These are phyloP conservation scores for Cryptomeria japonica DNA, from an alignment of 75 land plant genomes.

Conservation along the genomic window DNA sequence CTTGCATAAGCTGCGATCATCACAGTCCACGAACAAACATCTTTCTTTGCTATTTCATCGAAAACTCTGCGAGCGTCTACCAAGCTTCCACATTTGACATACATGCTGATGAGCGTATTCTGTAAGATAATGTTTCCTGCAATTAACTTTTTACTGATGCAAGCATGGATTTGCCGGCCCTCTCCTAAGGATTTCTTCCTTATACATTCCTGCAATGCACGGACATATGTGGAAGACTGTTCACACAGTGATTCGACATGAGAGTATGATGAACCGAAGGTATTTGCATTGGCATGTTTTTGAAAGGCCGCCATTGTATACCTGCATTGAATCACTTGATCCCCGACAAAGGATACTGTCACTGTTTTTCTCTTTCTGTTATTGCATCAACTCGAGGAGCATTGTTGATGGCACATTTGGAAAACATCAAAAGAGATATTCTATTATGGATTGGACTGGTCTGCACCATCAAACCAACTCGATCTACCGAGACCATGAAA, in stretches of 20 bases:
- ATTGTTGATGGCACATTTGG: no score
- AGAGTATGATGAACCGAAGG: background rate
- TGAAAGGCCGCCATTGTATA: background rate
- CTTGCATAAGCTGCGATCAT: slow-evolving; percentile 39
- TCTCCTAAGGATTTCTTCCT: background rate
- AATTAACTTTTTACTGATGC: background rate
- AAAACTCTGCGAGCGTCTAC: slow-evolving; percentile 33
- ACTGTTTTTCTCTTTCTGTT: background rate
- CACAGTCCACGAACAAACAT: slow-evolving; percentile 49
- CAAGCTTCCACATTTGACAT: slow-evolving; percentile 27
- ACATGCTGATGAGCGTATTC: slow-evolving; percentile 21
- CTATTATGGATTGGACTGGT: no score
- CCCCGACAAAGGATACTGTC: background rate
- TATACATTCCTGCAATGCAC: background rate
- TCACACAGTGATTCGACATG: no score
- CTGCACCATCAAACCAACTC: no score
- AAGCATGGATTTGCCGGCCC: slow-evolving; percentile 12
- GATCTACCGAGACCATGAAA: no score
- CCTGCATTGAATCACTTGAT: background rate
- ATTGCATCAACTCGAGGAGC: background rate
- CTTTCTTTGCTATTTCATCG: slow-evolving; percentile 21
- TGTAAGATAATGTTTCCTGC: background rate
- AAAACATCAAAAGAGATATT: no score
- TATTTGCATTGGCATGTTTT: background rate
- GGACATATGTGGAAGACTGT: background rate